Base-by-base conservation (phyloP, 2,329 filamentous ascomycete species). In the Capronia americana region DNA sequence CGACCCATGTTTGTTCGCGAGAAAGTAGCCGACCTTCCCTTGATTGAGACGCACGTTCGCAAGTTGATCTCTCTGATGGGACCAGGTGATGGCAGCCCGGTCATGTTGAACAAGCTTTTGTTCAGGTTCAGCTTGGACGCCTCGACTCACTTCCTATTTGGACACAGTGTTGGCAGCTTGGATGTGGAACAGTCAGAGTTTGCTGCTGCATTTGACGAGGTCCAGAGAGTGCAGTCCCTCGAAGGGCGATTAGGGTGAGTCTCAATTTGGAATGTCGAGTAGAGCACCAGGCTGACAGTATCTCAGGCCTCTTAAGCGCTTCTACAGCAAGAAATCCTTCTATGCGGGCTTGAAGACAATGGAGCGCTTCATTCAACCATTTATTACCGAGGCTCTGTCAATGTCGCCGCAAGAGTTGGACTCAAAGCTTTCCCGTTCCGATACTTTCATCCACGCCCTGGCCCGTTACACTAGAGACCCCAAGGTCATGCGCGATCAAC, bases 1-100 rank as follows among this genome's bases (percentile, higher is more conserved):
- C 85, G 93, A 2, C 93, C 93, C 0, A 92, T 96, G 79, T 97
- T 97, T 78, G 87, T 92, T 73, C 90, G 90, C 71, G 92, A 96
- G 74, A 89, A 92, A 11, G 87, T 97, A 23, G 91, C 90, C 64
- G 92, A 97, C 76, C 82, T 96, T 60, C 85, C 92, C 61, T 90
- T 89, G 69, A 95, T 97, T 73, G 93, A 97, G 79, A 84, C 85
- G 48, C 92, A 97, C 75, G 85, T 93, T 23, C 85, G 91, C 73
- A 86, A 87, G 0, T 81, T 97, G 10, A 87, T 96, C 71, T 81
- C 84, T 2, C 83, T 90, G 69, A 86, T 97, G 68, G 84, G 84
- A 79, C 70, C 72, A 5, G 69, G 68, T 20, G 72, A 73, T 17
- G 76, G 73, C 50, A 74, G 70, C 12, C 83, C 87, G 12, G 82